phyloP scores from a whole-genome alignment of 345 rosid genomes.

The Abelmoschus esculentus region DNA sequence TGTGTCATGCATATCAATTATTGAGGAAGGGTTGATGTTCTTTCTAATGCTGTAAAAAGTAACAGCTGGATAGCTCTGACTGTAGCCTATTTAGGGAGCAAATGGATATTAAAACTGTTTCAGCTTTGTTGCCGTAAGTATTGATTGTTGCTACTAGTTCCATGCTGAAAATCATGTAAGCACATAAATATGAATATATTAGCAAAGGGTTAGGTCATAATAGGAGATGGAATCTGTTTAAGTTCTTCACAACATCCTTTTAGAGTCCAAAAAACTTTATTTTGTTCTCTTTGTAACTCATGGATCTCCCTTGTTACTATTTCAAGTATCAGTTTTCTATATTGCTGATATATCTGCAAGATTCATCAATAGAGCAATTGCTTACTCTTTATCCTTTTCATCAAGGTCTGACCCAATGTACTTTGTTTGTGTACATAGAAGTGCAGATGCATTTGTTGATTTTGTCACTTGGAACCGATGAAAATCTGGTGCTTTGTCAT shows the following conservation, averaged over 20 bases:
- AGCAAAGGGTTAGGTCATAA: background rate
- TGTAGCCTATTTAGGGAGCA: slow-evolving; percentile 22
- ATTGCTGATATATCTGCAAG: background rate
- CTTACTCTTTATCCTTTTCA: slow-evolving; percentile 5
- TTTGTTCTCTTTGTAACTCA: slow-evolving; percentile 4
- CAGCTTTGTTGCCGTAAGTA: slow-evolving; percentile 25
- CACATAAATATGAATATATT: background rate
- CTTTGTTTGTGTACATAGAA: slow-evolving; percentile 22
- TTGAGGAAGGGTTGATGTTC: slow-evolving; percentile 37
- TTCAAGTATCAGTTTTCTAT: background rate
- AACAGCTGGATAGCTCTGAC: slow-evolving; percentile 13
- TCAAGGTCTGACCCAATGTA: background rate
- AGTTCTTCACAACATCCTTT: background rate
- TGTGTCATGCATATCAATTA: slow-evolving; percentile 37
- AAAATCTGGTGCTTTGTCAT: slow-evolving; percentile 48
- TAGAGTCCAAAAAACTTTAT: background rate
- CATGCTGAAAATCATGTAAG: background rate
- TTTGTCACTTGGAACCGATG: slow-evolving; percentile 46
- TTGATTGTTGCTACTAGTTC: slow-evolving; percentile 3
- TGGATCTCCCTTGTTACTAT: background rate
- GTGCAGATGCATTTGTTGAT: slow-evolving; percentile 30
- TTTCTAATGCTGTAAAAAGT: slow-evolving; percentile 27
- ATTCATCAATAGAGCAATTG: background rate
- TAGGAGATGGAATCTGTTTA: background rate
- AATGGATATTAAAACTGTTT: slow-evolving; percentile 14